These are phyloP conservation scores for Dacryopinax spathularia DNA, from an alignment of 768 basidiomycete species.

Conservation along the genomic window DNA sequence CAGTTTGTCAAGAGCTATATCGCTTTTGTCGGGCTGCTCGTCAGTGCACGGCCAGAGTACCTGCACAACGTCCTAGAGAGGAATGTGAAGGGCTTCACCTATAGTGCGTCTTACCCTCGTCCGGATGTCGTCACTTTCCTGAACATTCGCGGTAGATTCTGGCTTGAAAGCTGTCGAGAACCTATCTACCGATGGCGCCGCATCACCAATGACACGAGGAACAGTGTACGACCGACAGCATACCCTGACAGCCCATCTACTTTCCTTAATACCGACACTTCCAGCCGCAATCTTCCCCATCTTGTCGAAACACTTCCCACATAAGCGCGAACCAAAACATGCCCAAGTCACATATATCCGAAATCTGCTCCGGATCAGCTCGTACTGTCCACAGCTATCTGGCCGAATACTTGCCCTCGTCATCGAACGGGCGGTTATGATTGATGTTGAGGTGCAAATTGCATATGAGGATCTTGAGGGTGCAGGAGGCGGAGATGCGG, in stretches of 20 bases:
- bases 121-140: conserved; percentile 3
- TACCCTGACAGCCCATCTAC: conserved; percentile 67
- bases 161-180: conserved; percentile 49
- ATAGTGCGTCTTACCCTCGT: conserved; percentile 44
- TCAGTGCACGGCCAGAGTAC: conserved; percentile 86
- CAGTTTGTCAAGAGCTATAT: conserved; percentile 77
- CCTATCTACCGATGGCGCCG: conserved; percentile 45
- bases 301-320: conserved; percentile 74
- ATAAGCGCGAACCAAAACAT: conserved; percentile 72
- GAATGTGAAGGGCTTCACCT: conserved; percentile 73
- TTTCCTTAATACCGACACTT: conserved; percentile 81
- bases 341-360: conserved; percentile 81
- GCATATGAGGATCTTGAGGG: conserved; percentile 81
- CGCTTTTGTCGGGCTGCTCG: conserved; percentile 77
- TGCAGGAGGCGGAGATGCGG: conserved; percentile 15
- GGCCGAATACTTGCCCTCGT: conserved; percentile 76
- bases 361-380: conserved; percentile 66
- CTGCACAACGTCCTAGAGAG: conserved; percentile 67
- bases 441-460: conserved; percentile 97
- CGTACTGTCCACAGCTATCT: conserved; percentile 72
- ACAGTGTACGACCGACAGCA: conserved; percentile 79
- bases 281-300: conserved; percentile 76
- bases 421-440: conserved; percentile 86
- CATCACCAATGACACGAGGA: conserved; percentile 60
- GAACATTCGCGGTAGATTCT: conserved; percentile 40